These are phyloP conservation scores for Cryptococcus wingfieldii DNA, from an alignment of 1,284 basidiomycete genomes.

Conservation along the genomic window DNA sequence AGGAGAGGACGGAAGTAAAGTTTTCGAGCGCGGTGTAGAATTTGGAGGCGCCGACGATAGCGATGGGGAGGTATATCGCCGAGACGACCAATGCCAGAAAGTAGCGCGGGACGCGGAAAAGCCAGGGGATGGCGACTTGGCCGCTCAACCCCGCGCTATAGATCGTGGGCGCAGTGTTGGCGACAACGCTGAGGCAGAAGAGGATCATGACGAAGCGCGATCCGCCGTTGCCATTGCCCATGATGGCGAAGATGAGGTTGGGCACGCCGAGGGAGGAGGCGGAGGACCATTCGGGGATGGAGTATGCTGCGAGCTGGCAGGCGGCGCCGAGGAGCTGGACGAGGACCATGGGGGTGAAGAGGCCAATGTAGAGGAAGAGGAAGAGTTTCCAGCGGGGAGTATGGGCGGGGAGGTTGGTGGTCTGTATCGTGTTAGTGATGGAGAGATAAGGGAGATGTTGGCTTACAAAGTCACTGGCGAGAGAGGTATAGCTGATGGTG, in stretches of 20 bases:
- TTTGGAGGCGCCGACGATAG: constrained; percentile 38
- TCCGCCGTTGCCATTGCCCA: constrained; percentile 59
- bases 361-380: constrained; percentile 66
- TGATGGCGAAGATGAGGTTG: constrained; percentile 70
- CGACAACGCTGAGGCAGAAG: constrained; percentile 60
- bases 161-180: constrained; percentile 76
- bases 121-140: constrained; percentile 67
- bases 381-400: constrained; percentile 55
- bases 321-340: constrained; percentile 70
- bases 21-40: constrained; percentile 43
- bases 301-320: constrained; percentile 51
- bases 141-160: constrained; percentile 80
- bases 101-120: constrained; percentile 67
- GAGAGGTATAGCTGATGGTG: constrained; percentile 39
- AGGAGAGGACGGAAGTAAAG: constrained; percentile 47
- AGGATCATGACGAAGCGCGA: constrained; percentile 78
- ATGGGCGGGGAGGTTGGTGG: constrained; percentile 46
- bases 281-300: constrained; percentile 65
- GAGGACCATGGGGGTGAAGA: constrained; percentile 63
- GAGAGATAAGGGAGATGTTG: background rate
- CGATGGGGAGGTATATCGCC: constrained; percentile 58
- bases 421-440: constrained; percentile 13
- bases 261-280: constrained; percentile 61
- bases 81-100: constrained; percentile 76
- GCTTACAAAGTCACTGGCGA: constrained; percentile 45